A percentile compares a stretch with the other conserved stretches of the same genome.
These are phyloP conservation scores for Bryoerythrophyllum caledonicum DNA, from an alignment of 225 moss, liverwort and hornwort species.

Conservation along the genomic window DNA sequence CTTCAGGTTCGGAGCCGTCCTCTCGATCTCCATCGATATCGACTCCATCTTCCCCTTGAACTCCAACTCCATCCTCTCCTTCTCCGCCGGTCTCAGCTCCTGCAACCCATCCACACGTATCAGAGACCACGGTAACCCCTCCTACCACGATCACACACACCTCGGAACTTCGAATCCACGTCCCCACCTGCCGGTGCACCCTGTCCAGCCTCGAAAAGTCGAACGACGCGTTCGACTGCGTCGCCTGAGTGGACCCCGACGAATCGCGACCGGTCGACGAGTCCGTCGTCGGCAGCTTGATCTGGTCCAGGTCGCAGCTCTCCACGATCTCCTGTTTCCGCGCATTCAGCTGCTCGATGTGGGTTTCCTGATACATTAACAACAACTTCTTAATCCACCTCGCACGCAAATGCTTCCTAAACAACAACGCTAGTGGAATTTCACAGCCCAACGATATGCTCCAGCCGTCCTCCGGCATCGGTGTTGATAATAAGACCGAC, in stretches of 20 bases:
- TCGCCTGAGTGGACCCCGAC: slow-evolving; percentile 47
- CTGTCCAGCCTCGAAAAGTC: slow-evolving; percentile 68
- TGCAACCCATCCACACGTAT: slow-evolving; percentile 34
- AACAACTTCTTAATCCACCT: slow-evolving; percentile 24
- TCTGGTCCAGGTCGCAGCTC: slow-evolving; percentile 94
- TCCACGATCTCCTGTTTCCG: slow-evolving; percentile 83
- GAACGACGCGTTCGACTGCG: slow-evolving; percentile 46
- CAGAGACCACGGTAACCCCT: neutral
- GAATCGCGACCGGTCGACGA: slow-evolving; percentile 68
- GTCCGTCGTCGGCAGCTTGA: slow-evolving; percentile 75
- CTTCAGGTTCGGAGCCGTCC: slow-evolving; percentile 95
- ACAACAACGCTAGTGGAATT: neutral
- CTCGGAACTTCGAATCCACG: neutral
- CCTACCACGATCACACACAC: neutral
- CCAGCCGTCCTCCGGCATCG: neutral
- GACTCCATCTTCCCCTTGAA: slow-evolving; percentile 84
- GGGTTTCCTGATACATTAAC: slow-evolving; percentile 45
- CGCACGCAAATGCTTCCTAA: neutral
- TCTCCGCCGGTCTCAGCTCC: slow-evolving; percentile 73
- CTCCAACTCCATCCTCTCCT: slow-evolving; percentile 84
- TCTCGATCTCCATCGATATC: slow-evolving; percentile 82
- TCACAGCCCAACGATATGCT: neutral
- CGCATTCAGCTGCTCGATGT: slow-evolving; percentile 78
- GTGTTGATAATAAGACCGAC: neutral
- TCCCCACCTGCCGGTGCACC: slow-evolving; percentile 69